Percentiles rank a stretch among this genome's conserved stretches.
Conservation (phyloP, 495 filamentous ascomycete genomes). For the Xylaria sp. region DNA sequence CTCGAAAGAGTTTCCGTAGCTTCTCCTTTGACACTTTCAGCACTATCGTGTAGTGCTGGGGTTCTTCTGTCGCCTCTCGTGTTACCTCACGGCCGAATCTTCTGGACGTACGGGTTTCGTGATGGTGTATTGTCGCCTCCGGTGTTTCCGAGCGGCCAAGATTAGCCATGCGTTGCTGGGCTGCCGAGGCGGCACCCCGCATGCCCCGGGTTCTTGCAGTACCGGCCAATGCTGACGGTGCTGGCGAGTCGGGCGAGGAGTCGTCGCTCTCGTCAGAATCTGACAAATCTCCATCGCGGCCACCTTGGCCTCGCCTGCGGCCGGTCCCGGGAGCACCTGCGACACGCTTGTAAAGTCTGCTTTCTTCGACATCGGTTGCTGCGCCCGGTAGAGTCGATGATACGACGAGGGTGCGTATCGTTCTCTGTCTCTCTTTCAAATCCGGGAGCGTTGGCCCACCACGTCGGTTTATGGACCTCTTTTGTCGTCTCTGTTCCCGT, state of each 20-base stretch:
- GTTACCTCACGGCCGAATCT: constrained; percentile 61
- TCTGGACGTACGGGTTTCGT: constrained; percentile 73
- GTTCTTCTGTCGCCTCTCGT: constrained; percentile 77
- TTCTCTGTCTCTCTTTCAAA: constrained; percentile 91
- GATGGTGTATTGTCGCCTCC: constrained; percentile 71
- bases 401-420: constrained; percentile 87
- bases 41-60: constrained; percentile 70
- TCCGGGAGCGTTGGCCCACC: constrained; percentile 95
- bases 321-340: constrained; percentile 57
- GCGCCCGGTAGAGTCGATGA: constrained; percentile 90
- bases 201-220: constrained; percentile 88
- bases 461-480: constrained; percentile 90
- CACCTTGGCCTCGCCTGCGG: constrained; percentile 61
- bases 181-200: constrained; percentile 82
- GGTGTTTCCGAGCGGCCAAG: constrained; percentile 89
- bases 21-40: constrained; percentile 71
- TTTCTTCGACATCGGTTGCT: constrained; percentile 78
- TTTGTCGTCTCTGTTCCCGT: constrained; percentile 90
- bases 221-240: constrained; percentile 73
- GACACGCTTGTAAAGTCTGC: constrained; percentile 78
- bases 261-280: constrained; percentile 90
- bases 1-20: constrained; percentile 64
- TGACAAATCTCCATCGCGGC: constrained; percentile 78
- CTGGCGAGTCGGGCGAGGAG: constrained; percentile 85
- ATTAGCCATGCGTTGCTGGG: constrained; percentile 75